These are phyloP conservation scores for Globisporangium cystogenes DNA, from an alignment of 352 stramenopile genomes.

Conservation along the genomic window DNA sequence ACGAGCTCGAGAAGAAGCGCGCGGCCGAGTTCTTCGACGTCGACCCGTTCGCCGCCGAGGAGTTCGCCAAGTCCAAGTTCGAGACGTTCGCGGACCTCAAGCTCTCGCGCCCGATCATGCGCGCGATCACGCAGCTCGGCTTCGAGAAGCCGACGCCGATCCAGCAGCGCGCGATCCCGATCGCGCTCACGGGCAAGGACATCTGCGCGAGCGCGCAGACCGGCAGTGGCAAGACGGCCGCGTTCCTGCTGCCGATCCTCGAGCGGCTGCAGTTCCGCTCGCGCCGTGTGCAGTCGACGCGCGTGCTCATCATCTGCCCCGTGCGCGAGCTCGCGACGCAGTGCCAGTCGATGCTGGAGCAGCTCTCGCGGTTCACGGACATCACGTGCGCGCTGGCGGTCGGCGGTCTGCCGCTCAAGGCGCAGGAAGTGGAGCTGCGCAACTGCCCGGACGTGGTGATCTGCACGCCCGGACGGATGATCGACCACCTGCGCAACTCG, in stretches of 20 bases:
- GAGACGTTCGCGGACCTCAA: constrained; percentile 96
- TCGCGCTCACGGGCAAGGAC: constrained; percentile 94
- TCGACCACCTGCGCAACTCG: constrained; percentile 98
- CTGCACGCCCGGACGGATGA: constrained; percentile 96
- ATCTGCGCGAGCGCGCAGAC: constrained; percentile 97
- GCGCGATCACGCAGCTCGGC: constrained; percentile 94
- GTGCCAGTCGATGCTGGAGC: constrained; percentile 93
- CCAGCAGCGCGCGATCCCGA: constrained; percentile 91
- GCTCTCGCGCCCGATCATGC: constrained; percentile 95
- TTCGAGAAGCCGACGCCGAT: constrained; percentile 96
- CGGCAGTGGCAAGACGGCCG: constrained; percentile 97
- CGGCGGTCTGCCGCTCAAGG: constrained; percentile 87
- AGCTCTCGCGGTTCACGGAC: constrained; percentile 95
- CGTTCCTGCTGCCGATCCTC: constrained; percentile 97
- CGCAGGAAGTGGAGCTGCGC: constrained; percentile 95
- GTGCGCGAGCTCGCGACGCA: constrained; percentile 97
- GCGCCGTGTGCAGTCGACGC: constrained; percentile 81
- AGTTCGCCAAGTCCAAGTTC: constrained; percentile 81
- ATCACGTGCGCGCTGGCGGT: constrained; percentile 92
- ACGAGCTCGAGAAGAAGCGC: constrained; percentile 77
- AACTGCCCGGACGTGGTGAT: constrained; percentile 96
- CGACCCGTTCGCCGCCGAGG: constrained; percentile 70
- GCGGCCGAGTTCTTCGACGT: constrained; percentile 78
- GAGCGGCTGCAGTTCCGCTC: constrained; percentile 95
- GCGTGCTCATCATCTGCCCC: constrained; percentile 96